These are phyloP conservation scores for Candida orba DNA, from an alignment of 805 yeast genomes.

Conservation along the genomic window DNA sequence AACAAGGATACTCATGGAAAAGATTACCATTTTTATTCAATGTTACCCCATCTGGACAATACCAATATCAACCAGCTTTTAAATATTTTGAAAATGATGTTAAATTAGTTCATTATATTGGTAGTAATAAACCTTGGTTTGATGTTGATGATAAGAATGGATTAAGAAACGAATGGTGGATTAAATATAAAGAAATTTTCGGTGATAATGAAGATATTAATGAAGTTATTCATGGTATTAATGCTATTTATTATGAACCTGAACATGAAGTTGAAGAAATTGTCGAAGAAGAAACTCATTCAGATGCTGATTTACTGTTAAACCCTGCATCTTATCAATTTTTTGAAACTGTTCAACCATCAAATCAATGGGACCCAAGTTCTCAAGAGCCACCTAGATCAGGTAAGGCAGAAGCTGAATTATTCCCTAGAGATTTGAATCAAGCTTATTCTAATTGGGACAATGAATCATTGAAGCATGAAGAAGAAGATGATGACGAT, in stretches of 20 bases:
- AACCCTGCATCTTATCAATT: conserved; percentile 19
- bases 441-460: not conserved
- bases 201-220: conserved; percentile 11
- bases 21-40: conserved; percentile 76
- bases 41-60: conserved; percentile 65
- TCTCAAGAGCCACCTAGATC: conserved; percentile 34
- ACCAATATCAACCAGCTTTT: conserved; percentile 70
- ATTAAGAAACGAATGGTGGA: conserved; percentile 20
- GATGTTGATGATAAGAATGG: conserved; percentile 10
- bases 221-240: conserved; percentile 19
- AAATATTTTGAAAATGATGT: conserved; percentile 40
- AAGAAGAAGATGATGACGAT: not conserved
- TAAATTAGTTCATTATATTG: conserved; percentile 59
- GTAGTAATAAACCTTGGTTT: conserved; percentile 54
- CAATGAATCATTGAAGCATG: not conserved
- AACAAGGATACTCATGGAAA: conserved; percentile 41
- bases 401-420: conserved; percentile 23
- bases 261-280: not conserved
- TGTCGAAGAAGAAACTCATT: not conserved
- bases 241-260: conserved; percentile 14
- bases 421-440: conserved; percentile 13
- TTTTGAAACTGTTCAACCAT: conserved; percentile 14
- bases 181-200: conserved; percentile 17
- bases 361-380: conserved; percentile 38
- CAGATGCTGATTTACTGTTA: conserved; percentile 9